These are phyloP conservation scores for Cryphonectria parasitica DNA, from an alignment of 2,329 filamentous ascomycete species.

Conservation along the genomic window DNA sequence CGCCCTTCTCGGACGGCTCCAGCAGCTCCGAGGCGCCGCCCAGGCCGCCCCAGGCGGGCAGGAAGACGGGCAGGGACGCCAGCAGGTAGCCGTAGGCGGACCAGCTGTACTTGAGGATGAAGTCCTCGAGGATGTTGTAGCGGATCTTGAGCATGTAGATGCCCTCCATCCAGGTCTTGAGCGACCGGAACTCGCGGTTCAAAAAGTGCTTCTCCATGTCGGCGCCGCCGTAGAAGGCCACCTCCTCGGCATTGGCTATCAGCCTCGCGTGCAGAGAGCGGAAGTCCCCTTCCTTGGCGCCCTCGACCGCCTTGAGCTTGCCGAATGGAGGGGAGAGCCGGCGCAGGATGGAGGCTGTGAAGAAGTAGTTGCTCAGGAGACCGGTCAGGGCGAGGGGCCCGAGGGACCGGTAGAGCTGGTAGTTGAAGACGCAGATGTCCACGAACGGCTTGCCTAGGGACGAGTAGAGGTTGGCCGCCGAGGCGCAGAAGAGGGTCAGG, in stretches of 20 bases:
- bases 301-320: conserved; percentile 95
- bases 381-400: conserved; percentile 86
- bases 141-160: conserved; percentile 98
- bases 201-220: conserved; percentile 94
- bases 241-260: conserved; percentile 95
- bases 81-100: conserved; percentile 96
- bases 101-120: conserved; percentile 98
- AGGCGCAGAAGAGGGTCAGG: conserved; percentile 90
- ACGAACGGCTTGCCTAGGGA: conserved; percentile 97
- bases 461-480: conserved; percentile 90
- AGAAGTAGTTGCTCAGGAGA: conserved; percentile 88
- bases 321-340: conserved; percentile 93
- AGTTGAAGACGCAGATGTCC: conserved; percentile 98
- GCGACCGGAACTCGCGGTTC: conserved; percentile 86
- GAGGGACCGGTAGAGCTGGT: conserved; percentile 89
- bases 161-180: conserved; percentile 96
- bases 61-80: conserved; percentile 89
- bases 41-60: conserved; percentile 90
- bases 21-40: conserved; percentile 72
- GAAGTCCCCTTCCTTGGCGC: conserved; percentile 93
- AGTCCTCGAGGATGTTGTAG: conserved; percentile 98
- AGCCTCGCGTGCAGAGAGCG: conserved; percentile 86
- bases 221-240: conserved; percentile 95
- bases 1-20: conserved; percentile 52
- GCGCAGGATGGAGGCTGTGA: conserved; percentile 87